Evolutionary conservation across 2,329 filamentous ascomycete species (phyloP).

Genomic region (Ilyonectria robusta): DNA sequence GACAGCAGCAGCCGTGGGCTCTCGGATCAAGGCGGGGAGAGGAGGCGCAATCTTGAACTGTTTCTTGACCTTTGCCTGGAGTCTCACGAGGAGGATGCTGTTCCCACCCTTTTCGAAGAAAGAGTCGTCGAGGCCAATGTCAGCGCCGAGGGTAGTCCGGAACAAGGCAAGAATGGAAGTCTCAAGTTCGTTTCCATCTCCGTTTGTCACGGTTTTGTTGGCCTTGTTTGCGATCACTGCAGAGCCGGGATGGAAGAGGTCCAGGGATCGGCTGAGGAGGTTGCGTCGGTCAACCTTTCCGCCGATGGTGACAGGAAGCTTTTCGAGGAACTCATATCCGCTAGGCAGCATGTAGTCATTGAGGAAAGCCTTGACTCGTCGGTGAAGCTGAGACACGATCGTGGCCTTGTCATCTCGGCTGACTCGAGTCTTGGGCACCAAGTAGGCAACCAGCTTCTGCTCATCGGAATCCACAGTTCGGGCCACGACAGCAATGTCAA

Average conservation of each 20-base stretch:
- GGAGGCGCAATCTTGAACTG: constrained; percentile 45
- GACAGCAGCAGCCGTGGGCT: constrained; percentile 43
- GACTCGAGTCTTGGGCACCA: constrained; percentile 38
- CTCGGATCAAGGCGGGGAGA: constrained; percentile 42
- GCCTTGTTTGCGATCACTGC: constrained; percentile 6
- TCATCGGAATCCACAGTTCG: constrained; percentile 40
- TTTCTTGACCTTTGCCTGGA: constrained; percentile 45
- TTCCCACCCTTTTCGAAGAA: constrained; percentile 48
- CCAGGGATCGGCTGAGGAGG: constrained; percentile 33
- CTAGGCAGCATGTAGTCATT: constrained; percentile 48
- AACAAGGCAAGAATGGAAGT: constrained; percentile 39
- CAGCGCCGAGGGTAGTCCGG: constrained; percentile 35
- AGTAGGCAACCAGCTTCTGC: constrained; percentile 42
- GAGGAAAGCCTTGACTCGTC: constrained; percentile 38
- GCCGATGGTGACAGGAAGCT: constrained; percentile 41
- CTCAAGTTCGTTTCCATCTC: constrained; percentile 35
- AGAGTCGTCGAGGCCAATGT: constrained; percentile 36
- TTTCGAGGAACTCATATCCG: constrained; percentile 40
- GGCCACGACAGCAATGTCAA: constrained; percentile 40
- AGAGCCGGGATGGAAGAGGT: constrained; percentile 36
- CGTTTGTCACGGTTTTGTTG: constrained; percentile 7
- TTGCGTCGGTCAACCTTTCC: constrained; percentile 44
- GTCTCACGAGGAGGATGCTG: constrained; percentile 44
- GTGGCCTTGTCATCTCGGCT: constrained; percentile 25
- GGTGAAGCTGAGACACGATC: constrained; percentile 37